Base-by-base conservation (phyloP, 176 grass and related monocot genomes). In the Cenchrus fungigraminus region DNA sequence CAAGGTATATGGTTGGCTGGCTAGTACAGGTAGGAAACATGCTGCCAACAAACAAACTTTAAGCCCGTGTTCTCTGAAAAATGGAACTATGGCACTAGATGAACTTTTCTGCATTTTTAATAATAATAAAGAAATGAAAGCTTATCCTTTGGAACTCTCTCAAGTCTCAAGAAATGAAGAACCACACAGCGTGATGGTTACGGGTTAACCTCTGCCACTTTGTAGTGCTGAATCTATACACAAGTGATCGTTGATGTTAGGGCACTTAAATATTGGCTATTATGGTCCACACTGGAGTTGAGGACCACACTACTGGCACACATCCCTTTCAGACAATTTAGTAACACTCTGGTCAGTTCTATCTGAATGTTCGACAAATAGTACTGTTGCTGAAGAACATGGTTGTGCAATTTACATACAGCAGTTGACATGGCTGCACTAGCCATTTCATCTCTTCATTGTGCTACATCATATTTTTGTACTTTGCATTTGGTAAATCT, bases 281-380 rank as follows among this genome's bases (percentile, higher is more conserved):
- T 56, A 59, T 76, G 29, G 79, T 83, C 80, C 61, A 61, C 52
- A 62, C 9, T 81, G 70, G 0, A 53, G 16, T 63, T 47, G 19
- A 82, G 77, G 71, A 47, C 71, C 78, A 79, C 29, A 8, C 43
- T 44, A 44, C 20, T 85, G n/a, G 37, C 51, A 79, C 37, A 52
- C 79, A 77, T 86, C 66, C 40, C 67, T 86, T 66, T 86, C 84
- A 22, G 73, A 79, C 29, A 31, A 55, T 22, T 42, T 87, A 60
- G 34, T 28, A 5, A 61, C 1, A 28, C 9, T 83, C 32, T 52
- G 8, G 9, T 32, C 45, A 58, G 52, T 80, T 4, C 10, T 59
- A n/a, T 42, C 51, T 57, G 51, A 67, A 83, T 52, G 51, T 15
- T 15, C 60, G 15, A 6, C 31, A 31, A 60, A 22, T 8, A 16